These are phyloP conservation scores for Thelephora terrestris DNA, from an alignment of 1,284 basidiomycete species.

Conservation along the genomic window DNA sequence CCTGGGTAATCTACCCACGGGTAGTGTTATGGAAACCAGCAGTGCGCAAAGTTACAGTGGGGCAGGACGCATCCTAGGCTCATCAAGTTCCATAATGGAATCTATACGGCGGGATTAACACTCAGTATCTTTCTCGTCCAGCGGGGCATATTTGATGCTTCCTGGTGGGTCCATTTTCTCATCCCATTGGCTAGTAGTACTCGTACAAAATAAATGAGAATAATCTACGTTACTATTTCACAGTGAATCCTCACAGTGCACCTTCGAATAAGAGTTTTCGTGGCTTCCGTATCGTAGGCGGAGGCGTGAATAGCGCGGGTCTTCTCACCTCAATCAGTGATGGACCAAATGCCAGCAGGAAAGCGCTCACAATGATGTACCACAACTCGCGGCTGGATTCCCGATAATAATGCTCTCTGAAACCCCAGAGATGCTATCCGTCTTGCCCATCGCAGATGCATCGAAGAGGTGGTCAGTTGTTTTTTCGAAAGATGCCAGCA, in stretches of 20 bases:
- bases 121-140: too few species aligned
- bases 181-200: too few species aligned
- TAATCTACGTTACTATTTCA: background rate
- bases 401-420: slow-evolving; percentile 99
- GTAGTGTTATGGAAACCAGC: too few species aligned
- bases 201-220: too few species aligned
- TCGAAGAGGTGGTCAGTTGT: slow-evolving; percentile 99
- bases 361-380: slow-evolving; percentile 80
- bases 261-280: slow-evolving; percentile 48
- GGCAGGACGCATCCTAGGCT: too few species aligned
- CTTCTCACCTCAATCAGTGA: slow-evolving; percentile 20
- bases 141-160: too few species aligned
- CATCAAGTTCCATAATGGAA: too few species aligned
- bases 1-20: too few species aligned
- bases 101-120: too few species aligned
- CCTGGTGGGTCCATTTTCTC: too few species aligned
- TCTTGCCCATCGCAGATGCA: slow-evolving; percentile 93
- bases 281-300: slow-evolving; percentile 42
- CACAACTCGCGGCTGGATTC: slow-evolving; percentile 91
- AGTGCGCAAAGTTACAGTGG: too few species aligned
- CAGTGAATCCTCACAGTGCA: slow-evolving; percentile 25
- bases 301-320: slow-evolving; percentile 46
- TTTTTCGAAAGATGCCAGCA: slow-evolving; percentile 99
- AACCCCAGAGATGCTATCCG: slow-evolving; percentile 90
- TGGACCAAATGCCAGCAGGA: background rate